Percentiles rank a stretch among this genome's conserved stretches.
phyloP scores from a whole-genome alignment of 1,139 yeast species.

The Scheffersomyces parashehatae region DNA sequence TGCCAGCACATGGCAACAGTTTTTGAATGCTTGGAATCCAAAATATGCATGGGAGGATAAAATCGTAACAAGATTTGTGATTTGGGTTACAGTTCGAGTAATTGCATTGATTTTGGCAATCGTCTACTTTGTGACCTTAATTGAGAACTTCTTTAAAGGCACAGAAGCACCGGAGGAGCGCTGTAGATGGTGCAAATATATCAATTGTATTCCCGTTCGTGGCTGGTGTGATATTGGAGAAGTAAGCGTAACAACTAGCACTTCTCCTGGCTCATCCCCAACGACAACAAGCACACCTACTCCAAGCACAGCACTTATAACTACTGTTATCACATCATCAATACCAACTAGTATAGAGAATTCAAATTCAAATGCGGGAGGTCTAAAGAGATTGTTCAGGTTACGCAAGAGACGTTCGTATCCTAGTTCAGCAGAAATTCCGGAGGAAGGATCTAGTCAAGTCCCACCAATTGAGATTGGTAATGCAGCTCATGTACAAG shows the following conservation, averaged over 20 bases:
- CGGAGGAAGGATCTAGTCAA: not conserved
- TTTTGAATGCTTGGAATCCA: conserved; percentile 46
- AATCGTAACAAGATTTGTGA: conserved; percentile 33
- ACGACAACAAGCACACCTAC: conserved; percentile 4
- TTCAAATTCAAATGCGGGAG: not conserved
- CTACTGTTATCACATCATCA: conserved; percentile 3
- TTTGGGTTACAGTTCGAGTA: conserved; percentile 54
- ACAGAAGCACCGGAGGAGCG: conserved; percentile 12
- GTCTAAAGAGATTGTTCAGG: not conserved
- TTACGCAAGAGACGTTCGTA: not conserved
- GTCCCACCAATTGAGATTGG: no score
- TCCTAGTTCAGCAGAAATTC: no score
- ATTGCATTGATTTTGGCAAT: conserved; percentile 49
- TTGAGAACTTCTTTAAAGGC: conserved; percentile 49
- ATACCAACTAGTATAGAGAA: conserved; percentile 13
- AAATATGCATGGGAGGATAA: conserved; percentile 35
- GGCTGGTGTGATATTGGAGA: conserved; percentile 73
- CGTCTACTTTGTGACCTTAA: conserved; percentile 52
- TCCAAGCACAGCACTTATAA: conserved; percentile 1
- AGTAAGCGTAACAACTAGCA: conserved; percentile 29
- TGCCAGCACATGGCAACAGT: conserved; percentile 43
- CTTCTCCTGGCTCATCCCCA: conserved; percentile 9
- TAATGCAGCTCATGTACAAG: no score
- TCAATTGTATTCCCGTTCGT: conserved; percentile 69
- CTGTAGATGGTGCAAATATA: conserved; percentile 74